phyloP scores from a whole-genome alignment of 371 early-diverging fungal species.

The Saksenaea oblongispora region DNA sequence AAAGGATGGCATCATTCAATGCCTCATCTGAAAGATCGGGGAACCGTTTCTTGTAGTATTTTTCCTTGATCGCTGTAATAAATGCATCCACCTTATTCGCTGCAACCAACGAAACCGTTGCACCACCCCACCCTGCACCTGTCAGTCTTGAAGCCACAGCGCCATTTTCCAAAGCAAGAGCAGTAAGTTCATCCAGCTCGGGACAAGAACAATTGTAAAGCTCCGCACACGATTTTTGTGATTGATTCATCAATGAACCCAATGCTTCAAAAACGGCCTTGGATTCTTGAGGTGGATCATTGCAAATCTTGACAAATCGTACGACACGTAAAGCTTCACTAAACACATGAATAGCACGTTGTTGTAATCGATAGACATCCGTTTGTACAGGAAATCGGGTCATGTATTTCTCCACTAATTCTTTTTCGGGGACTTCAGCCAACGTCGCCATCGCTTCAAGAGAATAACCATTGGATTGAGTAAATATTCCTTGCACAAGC shows the following conservation, averaged over 20 bases:
- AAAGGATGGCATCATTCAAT: conserved; percentile 58
- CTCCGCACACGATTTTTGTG: conserved; percentile 81
- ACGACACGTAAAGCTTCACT: conserved; percentile 85
- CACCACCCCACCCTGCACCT: conserved; percentile 98
- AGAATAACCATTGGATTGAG: conserved; percentile 57
- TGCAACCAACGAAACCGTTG: conserved; percentile 83
- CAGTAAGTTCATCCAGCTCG: conserved; percentile 83
- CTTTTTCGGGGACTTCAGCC: conserved; percentile 54
- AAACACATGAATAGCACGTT: conserved; percentile 84
- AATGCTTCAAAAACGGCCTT: conserved; percentile 44
- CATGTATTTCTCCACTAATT: conserved; percentile 63
- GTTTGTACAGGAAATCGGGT: conserved; percentile 68
- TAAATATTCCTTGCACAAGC: conserved; percentile 39
- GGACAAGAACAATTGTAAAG: conserved; percentile 88
- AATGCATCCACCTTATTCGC: conserved; percentile 64
- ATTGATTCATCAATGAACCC: conserved; percentile 89
- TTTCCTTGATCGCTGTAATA: conserved; percentile 63
- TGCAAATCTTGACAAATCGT: conserved; percentile 74
- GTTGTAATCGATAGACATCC: conserved; percentile 75
- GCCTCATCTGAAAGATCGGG: conserved; percentile 55
- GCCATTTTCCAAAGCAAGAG: conserved; percentile 71
- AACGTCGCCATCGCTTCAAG: conserved; percentile 64
- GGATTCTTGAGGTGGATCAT: conserved; percentile 34
- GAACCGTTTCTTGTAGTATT: conserved; percentile 68
- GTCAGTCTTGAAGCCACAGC: conserved; percentile 84